Evolutionary conservation across 257 asterid species (phyloP), one percentile per base, ranked within the genome.

Genomic region (Solanum piurae): DNA sequence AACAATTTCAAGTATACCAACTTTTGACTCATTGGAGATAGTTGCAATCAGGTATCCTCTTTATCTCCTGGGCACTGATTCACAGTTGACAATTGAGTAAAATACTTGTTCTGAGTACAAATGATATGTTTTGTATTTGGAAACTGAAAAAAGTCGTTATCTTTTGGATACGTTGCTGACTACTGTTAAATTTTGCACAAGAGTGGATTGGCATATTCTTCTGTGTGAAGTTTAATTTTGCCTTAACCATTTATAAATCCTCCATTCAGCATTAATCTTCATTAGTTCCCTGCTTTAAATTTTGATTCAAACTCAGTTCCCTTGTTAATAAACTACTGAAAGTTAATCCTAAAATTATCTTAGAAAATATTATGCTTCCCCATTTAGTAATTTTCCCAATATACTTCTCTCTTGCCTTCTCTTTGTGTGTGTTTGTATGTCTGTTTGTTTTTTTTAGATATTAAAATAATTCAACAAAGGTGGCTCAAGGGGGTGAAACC

Each of bases 21-120:
- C 92, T 87, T 90, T 92, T 68, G 92, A 94, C 90, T 95, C 98
- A 21, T 87, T 96, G 84, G 98, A 96, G 92, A 91, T 95, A 77
- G 96, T 93, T 60, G 76, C 87, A 60, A 88, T 89, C 36, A 96
- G 98, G 99, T 96, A 94, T 87, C 34, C 9, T 76, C 23, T 76
- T 38, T 76, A 23, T 76, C 82, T 36, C 82, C 82, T 20, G 46
- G 20, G 77, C 44, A 18, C 8, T 33, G 44, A 31, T 72, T 33
- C 38, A 33, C 29, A 73, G 60, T 73, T 33, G 49, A 34, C 36
- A 36, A 73, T 34, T 21, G 82, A 36, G 49, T 74, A 74, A 20
- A 74, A 74, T 74, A 36, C 42, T 74, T 36, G 31, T 36, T 21
- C 18, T 25, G 82, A 36, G 49, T 74, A 20, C 52, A 37, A 23